Evolutionary conservation across 1,139 yeast species (phyloP).

Genomic region (Starmera stellimalicola): DNA sequence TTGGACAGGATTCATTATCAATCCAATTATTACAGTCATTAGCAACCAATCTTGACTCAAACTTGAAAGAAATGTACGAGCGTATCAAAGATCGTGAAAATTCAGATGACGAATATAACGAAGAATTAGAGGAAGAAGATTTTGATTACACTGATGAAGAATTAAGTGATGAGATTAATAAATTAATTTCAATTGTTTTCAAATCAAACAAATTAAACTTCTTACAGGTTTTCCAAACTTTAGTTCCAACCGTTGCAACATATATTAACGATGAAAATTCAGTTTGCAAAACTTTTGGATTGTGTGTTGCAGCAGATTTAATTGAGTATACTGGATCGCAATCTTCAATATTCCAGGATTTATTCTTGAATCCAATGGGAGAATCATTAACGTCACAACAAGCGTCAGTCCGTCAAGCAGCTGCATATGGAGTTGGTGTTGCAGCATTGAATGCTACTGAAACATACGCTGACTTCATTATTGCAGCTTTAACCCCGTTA

Average conservation of each 20-base stretch:
- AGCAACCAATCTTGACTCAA: constrained; percentile 50
- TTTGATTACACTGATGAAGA: constrained; percentile 89
- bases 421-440: constrained; percentile 76
- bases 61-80: constrained; percentile 57
- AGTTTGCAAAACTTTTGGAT: constrained; percentile 66
- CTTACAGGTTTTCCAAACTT: constrained; percentile 52
- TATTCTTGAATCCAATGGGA: constrained; percentile 53
- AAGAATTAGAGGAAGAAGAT: constrained; percentile 62
- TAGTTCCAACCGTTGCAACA: constrained; percentile 43
- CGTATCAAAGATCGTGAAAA: constrained; percentile 65
- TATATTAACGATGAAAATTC: constrained; percentile 58
- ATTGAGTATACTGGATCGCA: constrained; percentile 70
- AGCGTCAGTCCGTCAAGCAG: constrained; percentile 78
- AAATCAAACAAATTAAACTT: constrained; percentile 51
- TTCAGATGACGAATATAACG: constrained; percentile 53
- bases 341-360: constrained; percentile 53
- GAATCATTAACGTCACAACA: constrained; percentile 59
- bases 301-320: constrained; percentile 72
- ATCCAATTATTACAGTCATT: constrained; percentile 48
- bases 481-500: constrained; percentile 65
- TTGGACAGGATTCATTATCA: constrained; percentile 56
- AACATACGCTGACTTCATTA: constrained; percentile 50
- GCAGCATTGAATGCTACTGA: constrained; percentile 77
- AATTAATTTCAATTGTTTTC: constrained; percentile 67
- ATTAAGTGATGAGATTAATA: constrained; percentile 74